phyloP scores from a whole-genome alignment of 2,329 filamentous ascomycete genomes.

The Fusarium keratoplasticum region DNA sequence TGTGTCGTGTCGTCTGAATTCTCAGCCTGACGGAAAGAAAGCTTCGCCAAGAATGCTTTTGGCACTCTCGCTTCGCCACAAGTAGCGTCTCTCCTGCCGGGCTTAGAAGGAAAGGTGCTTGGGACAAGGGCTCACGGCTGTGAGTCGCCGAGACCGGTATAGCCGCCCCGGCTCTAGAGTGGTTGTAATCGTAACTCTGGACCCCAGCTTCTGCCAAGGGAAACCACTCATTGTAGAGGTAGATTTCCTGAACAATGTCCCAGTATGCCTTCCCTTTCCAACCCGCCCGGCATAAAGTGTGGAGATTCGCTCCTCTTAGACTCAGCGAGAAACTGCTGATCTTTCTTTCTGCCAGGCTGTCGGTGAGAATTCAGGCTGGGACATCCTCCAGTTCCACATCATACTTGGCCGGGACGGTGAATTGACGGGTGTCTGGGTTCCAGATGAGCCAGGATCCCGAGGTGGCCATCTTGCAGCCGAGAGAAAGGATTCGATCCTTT shows the following conservation, averaged over 20 bases:
- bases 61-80: background rate
- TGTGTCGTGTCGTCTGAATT: background rate
- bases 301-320: background rate
- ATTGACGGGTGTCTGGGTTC: slow-evolving; percentile 51
- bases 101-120: background rate
- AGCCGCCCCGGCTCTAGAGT: background rate
- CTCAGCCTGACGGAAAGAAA: background rate
- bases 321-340: background rate
- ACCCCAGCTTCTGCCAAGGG: background rate
- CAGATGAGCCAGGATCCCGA: slow-evolving; percentile 60
- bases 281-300: background rate
- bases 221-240: background rate
- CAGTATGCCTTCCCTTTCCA: background rate
- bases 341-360: background rate
- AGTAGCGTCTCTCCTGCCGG: background rate
- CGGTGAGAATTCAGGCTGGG: background rate
- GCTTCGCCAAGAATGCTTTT: background rate
- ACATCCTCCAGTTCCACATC: slow-evolving; percentile 41
- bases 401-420: slow-evolving; percentile 53
- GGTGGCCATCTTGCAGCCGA: slow-evolving; percentile 62
- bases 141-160: background rate
- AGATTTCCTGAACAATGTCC: background rate
- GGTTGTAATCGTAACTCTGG: background rate
- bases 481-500: slow-evolving; percentile 69
- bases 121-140: background rate